Conservation (phyloP, 1,284 basidiomycete genomes). For the Xerocomus minutiporus region DNA sequence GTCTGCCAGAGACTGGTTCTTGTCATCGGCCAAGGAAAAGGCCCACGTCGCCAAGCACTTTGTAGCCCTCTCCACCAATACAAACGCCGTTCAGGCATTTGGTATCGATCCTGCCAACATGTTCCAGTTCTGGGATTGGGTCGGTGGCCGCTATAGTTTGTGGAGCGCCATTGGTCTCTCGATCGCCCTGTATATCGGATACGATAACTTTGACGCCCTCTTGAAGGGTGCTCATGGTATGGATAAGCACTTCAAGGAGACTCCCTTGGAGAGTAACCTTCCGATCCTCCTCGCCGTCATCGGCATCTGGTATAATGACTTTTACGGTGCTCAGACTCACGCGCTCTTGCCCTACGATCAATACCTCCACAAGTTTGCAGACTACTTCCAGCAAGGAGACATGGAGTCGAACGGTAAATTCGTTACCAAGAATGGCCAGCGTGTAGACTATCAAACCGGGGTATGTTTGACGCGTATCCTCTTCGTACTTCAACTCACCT, state of each 20-base stretch:
- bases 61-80: conserved; percentile 96
- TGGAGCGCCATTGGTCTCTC: conserved; percentile 98
- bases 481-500: conserved; percentile 4
- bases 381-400: conserved; percentile 99
- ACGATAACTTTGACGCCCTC: conserved; percentile 89
- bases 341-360: conserved; percentile 97
- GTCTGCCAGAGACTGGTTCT: conserved; percentile 93
- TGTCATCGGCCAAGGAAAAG: conserved; percentile 78
- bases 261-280: conserved; percentile 87
- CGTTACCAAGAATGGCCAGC: conserved; percentile 88
- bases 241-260: conserved; percentile 93
- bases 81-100: conserved; percentile 90
- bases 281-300: conserved; percentile 90
- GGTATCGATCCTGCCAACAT: conserved; percentile 93
- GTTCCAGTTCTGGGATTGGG: conserved; percentile 99
- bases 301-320: conserved; percentile 99
- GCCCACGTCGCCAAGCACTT: conserved; percentile 98
- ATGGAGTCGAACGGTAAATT: conserved; percentile 99
- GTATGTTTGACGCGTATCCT: conserved; percentile 43
- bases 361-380: conserved; percentile 98
- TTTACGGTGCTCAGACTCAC: conserved; percentile 94
- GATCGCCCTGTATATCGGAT: conserved; percentile 91
- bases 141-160: conserved; percentile 95
- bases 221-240: conserved; percentile 93
- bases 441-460: conserved; percentile 95